phyloP scores from a whole-genome alignment of 805 yeast species.

The Candida glaebosa region DNA sequence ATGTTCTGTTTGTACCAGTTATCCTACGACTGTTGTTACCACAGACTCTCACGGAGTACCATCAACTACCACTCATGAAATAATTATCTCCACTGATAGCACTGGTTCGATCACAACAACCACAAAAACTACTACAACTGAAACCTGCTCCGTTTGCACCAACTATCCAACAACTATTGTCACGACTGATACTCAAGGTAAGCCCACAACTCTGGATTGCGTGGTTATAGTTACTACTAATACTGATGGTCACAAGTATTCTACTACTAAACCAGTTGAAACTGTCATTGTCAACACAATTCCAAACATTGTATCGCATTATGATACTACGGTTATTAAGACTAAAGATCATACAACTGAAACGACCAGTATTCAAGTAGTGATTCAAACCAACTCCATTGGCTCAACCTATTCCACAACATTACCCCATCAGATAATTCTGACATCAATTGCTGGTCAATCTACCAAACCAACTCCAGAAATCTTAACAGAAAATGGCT shows the following conservation, averaged over 20 bases:
- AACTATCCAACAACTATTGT: slow-evolving; percentile 5
- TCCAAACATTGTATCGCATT: slow-evolving; percentile 1
- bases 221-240: slow-evolving; percentile 15
- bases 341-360: slow-evolving; percentile 1
- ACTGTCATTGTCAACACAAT: slow-evolving; percentile 2
- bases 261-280: slow-evolving; percentile 4
- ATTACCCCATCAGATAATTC: not conserved
- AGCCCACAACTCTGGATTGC: slow-evolving; percentile 8
- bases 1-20: slow-evolving; percentile 13
- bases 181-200: slow-evolving; percentile 13
- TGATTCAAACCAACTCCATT: slow-evolving; percentile 1
- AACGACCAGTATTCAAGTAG: not conserved
- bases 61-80: slow-evolving; percentile 9
- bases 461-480: not conserved
- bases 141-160: slow-evolving; percentile 14
- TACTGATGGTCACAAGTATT: slow-evolving; percentile 7
- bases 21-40: slow-evolving; percentile 8
- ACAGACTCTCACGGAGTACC: slow-evolving; percentile 12
- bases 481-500: not conserved
- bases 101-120: slow-evolving; percentile 9
- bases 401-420: slow-evolving; percentile 4
- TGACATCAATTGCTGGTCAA: not conserved
- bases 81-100: slow-evolving; percentile 17
- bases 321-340: slow-evolving; percentile 4
- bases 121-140: not conserved